These are phyloP conservation scores for Aspergillus tanneri DNA, from an alignment of 2,329 filamentous ascomycete species.

Conservation along the genomic window DNA sequence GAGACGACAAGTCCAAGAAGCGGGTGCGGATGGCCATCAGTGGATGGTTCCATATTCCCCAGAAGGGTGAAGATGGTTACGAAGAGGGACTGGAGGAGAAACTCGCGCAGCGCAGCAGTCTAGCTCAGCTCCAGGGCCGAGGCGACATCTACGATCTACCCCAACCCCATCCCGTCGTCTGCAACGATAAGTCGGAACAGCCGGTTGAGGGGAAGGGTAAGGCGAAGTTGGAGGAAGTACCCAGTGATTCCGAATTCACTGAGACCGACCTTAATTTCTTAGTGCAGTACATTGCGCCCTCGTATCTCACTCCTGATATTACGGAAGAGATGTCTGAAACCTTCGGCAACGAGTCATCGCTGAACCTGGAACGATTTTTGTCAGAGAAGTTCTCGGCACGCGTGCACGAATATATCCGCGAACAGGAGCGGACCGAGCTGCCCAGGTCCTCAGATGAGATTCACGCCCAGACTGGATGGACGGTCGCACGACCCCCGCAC, in stretches of 20 bases:
- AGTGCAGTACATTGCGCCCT: slow-evolving; percentile 83
- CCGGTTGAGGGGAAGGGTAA: slow-evolving; percentile 38
- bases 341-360: slow-evolving; percentile 79
- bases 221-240: slow-evolving; percentile 48
- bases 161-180: slow-evolving; percentile 57
- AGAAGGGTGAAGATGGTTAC: slow-evolving; percentile 88
- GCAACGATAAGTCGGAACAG: slow-evolving; percentile 40
- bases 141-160: slow-evolving; percentile 87
- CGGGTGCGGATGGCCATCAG: slow-evolving; percentile 92
- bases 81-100: slow-evolving; percentile 84
- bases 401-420: slow-evolving; percentile 69
- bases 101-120: slow-evolving; percentile 81
- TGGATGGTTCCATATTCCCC: slow-evolving; percentile 98
- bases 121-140: slow-evolving; percentile 90
- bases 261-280: slow-evolving; percentile 84
- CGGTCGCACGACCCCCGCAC: slow-evolving; percentile 81
- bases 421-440: slow-evolving; percentile 56
- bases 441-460: slow-evolving; percentile 52
- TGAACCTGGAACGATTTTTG: slow-evolving; percentile 77
- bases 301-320: slow-evolving; percentile 88
- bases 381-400: slow-evolving; percentile 72
- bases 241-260: slow-evolving; percentile 59
- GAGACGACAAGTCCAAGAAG: slow-evolving; percentile 60
- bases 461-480: slow-evolving; percentile 63
- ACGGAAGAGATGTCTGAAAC: slow-evolving; percentile 76